Percentiles rank a stretch among this genome's conserved stretches.
Evolutionary conservation across 345 rosid species (phyloP).

Genomic region (Camelina laxa): DNA sequence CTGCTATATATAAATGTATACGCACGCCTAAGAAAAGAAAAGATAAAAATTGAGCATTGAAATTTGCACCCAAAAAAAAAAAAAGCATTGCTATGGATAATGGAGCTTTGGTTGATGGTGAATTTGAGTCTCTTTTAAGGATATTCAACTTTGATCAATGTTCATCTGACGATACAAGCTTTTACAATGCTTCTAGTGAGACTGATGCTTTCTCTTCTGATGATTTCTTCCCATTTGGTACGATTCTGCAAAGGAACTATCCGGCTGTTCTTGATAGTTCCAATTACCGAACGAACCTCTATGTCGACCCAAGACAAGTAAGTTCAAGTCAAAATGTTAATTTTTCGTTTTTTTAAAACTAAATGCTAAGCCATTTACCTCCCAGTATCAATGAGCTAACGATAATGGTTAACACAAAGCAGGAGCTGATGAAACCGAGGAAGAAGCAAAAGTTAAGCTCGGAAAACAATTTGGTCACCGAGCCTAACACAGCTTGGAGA

Average conservation of each 20-base stretch:
- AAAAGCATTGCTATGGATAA: background rate
- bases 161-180: slow-evolving; percentile 1
- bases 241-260: background rate
- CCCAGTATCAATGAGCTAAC: background rate
- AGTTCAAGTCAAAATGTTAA: background rate
- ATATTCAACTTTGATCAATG: slow-evolving; percentile 46
- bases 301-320: slow-evolving; percentile 11
- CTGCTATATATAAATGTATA: background rate
- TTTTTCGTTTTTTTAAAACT: background rate
- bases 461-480: background rate
- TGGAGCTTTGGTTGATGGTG: slow-evolving; percentile 47
- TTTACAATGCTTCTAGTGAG: slow-evolving; percentile 3
- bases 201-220: background rate
- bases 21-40: background rate
- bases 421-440: background rate
- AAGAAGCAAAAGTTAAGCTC: background rate
- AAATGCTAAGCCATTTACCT: background rate
- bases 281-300: background rate
- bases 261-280: background rate
- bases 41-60: background rate
- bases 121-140: slow-evolving; percentile 45
- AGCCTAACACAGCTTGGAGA: background rate
- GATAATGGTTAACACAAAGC: background rate
- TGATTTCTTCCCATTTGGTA: slow-evolving; percentile 5
- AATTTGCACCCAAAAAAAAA: too few species aligned